Base-by-base conservation (phyloP, 2,329 filamentous ascomycete species). In the Talaromyces rugulosus region DNA sequence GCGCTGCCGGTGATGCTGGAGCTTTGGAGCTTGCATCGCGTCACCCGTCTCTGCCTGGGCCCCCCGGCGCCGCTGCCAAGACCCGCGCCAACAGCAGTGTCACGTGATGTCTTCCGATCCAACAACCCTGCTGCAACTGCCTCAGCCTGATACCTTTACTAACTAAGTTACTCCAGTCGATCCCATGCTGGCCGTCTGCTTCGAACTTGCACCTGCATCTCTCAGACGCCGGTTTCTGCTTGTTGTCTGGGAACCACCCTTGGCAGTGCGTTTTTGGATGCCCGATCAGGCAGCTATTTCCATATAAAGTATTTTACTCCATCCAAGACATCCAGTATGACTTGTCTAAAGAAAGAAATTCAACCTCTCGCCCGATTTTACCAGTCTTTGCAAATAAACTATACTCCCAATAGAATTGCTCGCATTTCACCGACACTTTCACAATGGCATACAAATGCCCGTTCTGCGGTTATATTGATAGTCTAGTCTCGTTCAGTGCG, bases 291-390 rank as follows among this genome's bases (percentile, higher is more conserved):
- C 61, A 59, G 61, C 61, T 62, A 62, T 57, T 52, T 28, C 42
- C 23, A n/a, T 44, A 40, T n/a, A 33, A 23, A 18, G 12, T 31
- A 31, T 9, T 28, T 50, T 50, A 16, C 56, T 42, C 30, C 33
- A 16, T 47, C 40, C 7, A 57, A 47, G 18, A 53, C n/a, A 31
- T 53, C 18, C 11, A 92, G 0, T 96, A 96, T 75, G 28, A 7
- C 30, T 34, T 23, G 23, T 18, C 12, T 9, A 23, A 11, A 3
- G 40, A 36, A 27, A 27, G 44, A 18, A 47, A 47, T 47, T 5
- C 8, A 47, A 47, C 18, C 8, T 47, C 44, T 27, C 12, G 9
- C 18, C 23, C 18, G 8, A 12, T 23, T 27, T 4, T 27, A 27
- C 8, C 7, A 27, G n/a, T 11, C 33, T 42, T 28, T 30, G 30